Evolutionary conservation across 2,329 filamentous ascomycete species (phyloP), one percentile per base, ranked within the genome.

Genomic region (Cryphonectria radicalis): DNA sequence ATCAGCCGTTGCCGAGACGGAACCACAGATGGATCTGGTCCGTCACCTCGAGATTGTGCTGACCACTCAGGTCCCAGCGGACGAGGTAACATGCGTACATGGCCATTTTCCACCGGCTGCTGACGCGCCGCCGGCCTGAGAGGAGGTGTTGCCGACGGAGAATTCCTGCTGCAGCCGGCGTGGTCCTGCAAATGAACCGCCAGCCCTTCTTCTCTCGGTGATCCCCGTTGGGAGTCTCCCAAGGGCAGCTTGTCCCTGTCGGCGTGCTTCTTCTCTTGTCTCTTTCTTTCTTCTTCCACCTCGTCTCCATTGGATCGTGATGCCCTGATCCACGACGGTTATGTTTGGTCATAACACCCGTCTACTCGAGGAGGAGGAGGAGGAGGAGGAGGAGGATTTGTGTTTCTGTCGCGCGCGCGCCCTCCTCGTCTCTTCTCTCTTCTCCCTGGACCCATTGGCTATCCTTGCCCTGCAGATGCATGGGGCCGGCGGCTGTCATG

Each of bases 91-190:
- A 40, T 40, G 32, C 14, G 40, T 11, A 3, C 62, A 43, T 32
- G 32, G 32, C 3, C 32, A 32, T 32, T 46, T 32, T 25, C 25
- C 25, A 17, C 25, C 37, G 37, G n/a, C 42, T 19, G 35, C 55
- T n/a, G 28, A 63, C 42, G 14, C 35, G 19, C 22, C 42, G 8
- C 57, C 57, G 35, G 28, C 28, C 55, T 42, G 60, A 63, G 60
- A 63, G 35, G 60, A 42, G 25, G 32, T 42, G 59, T 42, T 50
- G 43, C 19, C 42, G 43, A 37, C 67, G 67, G 67, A 68, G 43
- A 63, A 68, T 68, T 68, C 43, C 67, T 68, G 67, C 57, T 50
- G 67, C 67, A 68, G 37, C 57, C 63, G n/a, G 57, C 42, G 50
- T 42, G 57, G 67, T 68, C 67, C 67, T 68, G 67, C 57, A 68